Base-by-base conservation (phyloP, 1,284 basidiomycete species). In the Fomitopsis pinicola region DNA sequence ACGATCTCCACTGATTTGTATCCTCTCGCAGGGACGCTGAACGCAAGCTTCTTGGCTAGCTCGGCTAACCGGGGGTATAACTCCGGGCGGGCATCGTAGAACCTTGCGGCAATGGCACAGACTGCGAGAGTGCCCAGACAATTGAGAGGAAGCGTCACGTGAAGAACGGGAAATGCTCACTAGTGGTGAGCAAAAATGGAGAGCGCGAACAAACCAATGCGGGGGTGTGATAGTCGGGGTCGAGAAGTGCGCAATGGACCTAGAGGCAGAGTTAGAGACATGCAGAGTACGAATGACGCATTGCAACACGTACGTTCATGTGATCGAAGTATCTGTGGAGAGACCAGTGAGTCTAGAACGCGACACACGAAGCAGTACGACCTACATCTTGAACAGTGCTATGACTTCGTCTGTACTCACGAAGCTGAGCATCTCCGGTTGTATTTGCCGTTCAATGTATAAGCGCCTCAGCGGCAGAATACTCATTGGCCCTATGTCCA, bases 1-100 rank as follows among this genome's bases (percentile, higher is more conserved):
- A 95, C 92, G 64, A 96, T 94, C 76, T 99, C 97, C 52, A 98
- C 89, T 28, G 92, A 95, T 76, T 99, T 99, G 82, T 95, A 97
- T 0, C 92, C 92, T 66, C 83, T 80, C 62, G 87, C 92, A 54
- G 83, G 92, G 9, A 96, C 92, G 64, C 85, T 89, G 72, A 97
- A 98, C 0, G 96, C 92, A n/a, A 98, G 84, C 67, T 95, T 92
- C 72, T 94, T 92, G 2, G 92, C 91, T 42, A 96, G 82, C 36
- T 92, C 89, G 1, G 93, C 87, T 52, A 98, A 83, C 61, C 86
- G 85, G 12, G 84, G 76, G 68, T 98, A 92, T 22, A 98, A 81
- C 42, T 97, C 95, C 0, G 92, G 89, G 45, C 92, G 88, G 53
- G 84, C 82, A 2, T 84, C 82, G 73, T 98, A 97, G 76, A 95